Percentiles rank a stretch among this genome's conserved stretches.
These are phyloP conservation scores for Axilococcus clingmanii DNA, from an alignment of 139 green algal species.

Conservation along the genomic window DNA sequence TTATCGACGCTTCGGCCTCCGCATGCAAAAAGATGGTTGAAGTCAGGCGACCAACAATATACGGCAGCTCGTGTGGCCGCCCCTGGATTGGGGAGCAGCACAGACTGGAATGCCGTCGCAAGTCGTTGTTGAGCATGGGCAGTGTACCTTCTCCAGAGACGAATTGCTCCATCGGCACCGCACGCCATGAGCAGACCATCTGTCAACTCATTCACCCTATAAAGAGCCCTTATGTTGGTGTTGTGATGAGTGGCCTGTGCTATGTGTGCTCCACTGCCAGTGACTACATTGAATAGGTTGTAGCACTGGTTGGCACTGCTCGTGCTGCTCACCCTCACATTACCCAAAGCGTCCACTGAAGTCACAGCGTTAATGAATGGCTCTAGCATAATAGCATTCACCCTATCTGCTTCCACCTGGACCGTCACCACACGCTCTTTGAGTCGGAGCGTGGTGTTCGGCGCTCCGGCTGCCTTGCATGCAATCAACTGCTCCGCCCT, in stretches of 20 bases:
- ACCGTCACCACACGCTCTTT: slow-evolving; percentile 12
- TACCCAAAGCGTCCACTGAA: slow-evolving; percentile 42
- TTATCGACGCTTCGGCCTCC: background rate
- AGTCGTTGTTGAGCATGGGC: slow-evolving; percentile 36
- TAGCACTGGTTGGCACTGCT: no score
- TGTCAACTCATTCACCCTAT: slow-evolving; percentile 67
- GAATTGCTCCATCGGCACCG: slow-evolving; percentile 53
- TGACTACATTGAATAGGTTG: no score
- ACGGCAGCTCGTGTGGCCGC: background rate
- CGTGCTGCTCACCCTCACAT: slow-evolving; percentile 48
- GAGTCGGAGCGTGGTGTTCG: background rate
- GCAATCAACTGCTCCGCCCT: no score
- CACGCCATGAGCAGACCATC: slow-evolving; percentile 55
- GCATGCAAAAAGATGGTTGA: background rate
- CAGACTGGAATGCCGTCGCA: slow-evolving; percentile 61
- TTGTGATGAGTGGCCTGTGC: no score
- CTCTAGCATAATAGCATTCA: slow-evolving; percentile 54
- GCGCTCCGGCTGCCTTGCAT: no score
- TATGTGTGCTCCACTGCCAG: no score
- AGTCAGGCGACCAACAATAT: background rate
- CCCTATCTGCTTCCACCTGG: slow-evolving; percentile 9
- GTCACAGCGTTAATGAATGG: slow-evolving; percentile 55
- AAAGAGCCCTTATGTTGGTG: no score
- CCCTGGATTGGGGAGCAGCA: background rate
- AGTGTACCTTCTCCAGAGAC: slow-evolving; percentile 63